Conservation (phyloP, 148 eudicot species). For the Cornus suecica region DNA sequence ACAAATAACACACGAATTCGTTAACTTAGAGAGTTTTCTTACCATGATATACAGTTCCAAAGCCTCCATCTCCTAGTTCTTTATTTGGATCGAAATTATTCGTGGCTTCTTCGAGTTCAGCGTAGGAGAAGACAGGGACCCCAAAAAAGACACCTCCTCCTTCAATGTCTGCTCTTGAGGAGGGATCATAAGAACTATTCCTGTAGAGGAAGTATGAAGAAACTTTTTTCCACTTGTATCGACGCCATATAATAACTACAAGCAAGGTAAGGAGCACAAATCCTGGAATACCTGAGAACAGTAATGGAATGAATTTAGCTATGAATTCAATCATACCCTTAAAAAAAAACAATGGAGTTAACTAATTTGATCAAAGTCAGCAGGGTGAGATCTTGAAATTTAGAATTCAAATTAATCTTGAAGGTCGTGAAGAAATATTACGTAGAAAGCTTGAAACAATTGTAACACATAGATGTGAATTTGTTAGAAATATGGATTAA, state of each 20-base stretch:
- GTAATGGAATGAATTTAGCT: not conserved
- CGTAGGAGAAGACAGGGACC: constrained; percentile 52
- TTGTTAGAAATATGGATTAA: not conserved
- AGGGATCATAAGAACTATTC: constrained; percentile 20
- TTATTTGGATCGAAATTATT: constrained; percentile 41
- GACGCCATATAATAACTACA: constrained; percentile 17
- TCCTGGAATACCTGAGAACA: constrained; percentile 26
- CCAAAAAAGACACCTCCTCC: constrained; percentile 32
- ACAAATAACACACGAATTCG: too few species aligned
- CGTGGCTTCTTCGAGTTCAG: constrained; percentile 54
- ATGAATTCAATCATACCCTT: too few species aligned
- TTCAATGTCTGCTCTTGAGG: constrained; percentile 36
- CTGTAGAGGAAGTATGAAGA: constrained; percentile 3
- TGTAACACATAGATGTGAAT: not conserved
- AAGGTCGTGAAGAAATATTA: too few species aligned
- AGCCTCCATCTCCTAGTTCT: constrained; percentile 75
- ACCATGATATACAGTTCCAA: constrained; percentile 64
- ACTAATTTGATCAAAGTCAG: too few species aligned
- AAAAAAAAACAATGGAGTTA: too few species aligned
- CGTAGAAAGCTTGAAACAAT: too few species aligned
- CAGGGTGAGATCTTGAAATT: too few species aligned
- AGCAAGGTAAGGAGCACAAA: not conserved
- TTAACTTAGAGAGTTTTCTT: constrained; percentile 13
- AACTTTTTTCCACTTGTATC: constrained; percentile 8
- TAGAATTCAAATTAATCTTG: too few species aligned